A percentile compares a stretch with the other conserved stretches of the same genome.
phyloP scores from a whole-genome alignment of 2,329 filamentous ascomycete species.

The Fusarium sp. region DNA sequence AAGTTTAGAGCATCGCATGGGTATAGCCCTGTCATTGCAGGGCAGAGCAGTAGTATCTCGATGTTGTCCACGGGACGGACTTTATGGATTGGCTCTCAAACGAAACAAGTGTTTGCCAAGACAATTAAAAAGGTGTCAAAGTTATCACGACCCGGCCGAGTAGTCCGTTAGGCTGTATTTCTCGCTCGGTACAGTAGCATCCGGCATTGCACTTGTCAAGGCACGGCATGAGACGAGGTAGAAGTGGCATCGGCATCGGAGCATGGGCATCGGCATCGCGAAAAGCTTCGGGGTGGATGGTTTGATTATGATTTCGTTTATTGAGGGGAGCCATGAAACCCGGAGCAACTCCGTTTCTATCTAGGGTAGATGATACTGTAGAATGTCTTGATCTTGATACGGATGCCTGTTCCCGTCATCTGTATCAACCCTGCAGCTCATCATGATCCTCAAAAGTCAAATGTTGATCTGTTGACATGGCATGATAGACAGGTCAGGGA shows the following conservation, averaged over 20 bases:
- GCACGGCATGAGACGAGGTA: conserved; percentile 8
- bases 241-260: conserved; percentile 19
- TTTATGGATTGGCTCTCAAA: conserved; percentile 10
- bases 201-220: conserved; percentile 5
- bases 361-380: not conserved
- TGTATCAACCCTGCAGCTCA: conserved; percentile 10
- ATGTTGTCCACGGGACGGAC: conserved; percentile 13
- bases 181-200: not conserved
- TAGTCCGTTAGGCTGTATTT: not conserved
- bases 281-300: not conserved
- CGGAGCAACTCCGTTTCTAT: conserved; percentile 23
- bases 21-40: not conserved
- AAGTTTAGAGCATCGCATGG: not conserved
- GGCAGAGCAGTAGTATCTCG: conserved; percentile 15
- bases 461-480: not conserved
- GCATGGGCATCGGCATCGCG: conserved; percentile 17
- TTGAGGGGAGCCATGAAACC: not conserved
- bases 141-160: conserved; percentile 4
- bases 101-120: conserved; percentile 22
- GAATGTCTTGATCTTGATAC: not conserved
- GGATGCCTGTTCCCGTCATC: not conserved
- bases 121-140: not conserved
- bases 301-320: not conserved
- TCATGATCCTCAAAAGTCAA: conserved; percentile 5
- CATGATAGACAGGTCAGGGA: not conserved